These are phyloP conservation scores for Loxodes magnus DNA, from an alignment of 73 alveolate genomes.

Conservation along the genomic window DNA sequence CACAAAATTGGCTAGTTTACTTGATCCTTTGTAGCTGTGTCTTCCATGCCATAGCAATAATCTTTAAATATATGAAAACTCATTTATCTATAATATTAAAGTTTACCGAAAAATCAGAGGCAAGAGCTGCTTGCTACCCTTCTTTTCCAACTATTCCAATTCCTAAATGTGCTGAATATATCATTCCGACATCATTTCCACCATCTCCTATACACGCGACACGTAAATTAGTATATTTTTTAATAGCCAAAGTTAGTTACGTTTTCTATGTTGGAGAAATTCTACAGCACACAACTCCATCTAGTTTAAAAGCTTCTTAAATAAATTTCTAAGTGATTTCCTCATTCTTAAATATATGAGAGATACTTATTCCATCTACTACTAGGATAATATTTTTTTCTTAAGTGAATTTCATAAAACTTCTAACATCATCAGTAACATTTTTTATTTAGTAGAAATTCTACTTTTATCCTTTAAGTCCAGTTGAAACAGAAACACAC, in stretches of 20 bases:
- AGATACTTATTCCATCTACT: constrained; percentile 35
- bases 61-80: constrained; percentile 61
- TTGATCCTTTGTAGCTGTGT: constrained; percentile 76
- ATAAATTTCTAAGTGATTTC: constrained; percentile 18
- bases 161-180: constrained; percentile 93
- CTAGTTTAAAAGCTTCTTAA: constrained; percentile 26
- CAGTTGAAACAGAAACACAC: background rate
- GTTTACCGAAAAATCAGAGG: constrained; percentile 95
- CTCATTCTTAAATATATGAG: constrained; percentile 12
- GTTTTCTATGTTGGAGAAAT: constrained; percentile 95
- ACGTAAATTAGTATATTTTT: constrained; percentile 61
- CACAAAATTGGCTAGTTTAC: constrained; percentile 75
- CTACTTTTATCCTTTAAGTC: background rate
- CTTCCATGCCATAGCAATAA: constrained; percentile 96
- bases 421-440: too few relatives aligned
- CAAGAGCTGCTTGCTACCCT: constrained; percentile 94
- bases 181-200: constrained; percentile 98
- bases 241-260: constrained; percentile 60
- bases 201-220: constrained; percentile 97
- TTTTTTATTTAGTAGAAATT: background rate
- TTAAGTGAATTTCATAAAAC: too few relatives aligned
- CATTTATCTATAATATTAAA: too few relatives aligned
- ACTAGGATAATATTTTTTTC: constrained; percentile 30
- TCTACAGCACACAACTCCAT: constrained; percentile 89
- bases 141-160: constrained; percentile 81